Evolutionary conservation across 768 basidiomycete genomes (phyloP), one percentile per base, ranked within the genome.

Genomic region (Tremella yokohamensis): DNA sequence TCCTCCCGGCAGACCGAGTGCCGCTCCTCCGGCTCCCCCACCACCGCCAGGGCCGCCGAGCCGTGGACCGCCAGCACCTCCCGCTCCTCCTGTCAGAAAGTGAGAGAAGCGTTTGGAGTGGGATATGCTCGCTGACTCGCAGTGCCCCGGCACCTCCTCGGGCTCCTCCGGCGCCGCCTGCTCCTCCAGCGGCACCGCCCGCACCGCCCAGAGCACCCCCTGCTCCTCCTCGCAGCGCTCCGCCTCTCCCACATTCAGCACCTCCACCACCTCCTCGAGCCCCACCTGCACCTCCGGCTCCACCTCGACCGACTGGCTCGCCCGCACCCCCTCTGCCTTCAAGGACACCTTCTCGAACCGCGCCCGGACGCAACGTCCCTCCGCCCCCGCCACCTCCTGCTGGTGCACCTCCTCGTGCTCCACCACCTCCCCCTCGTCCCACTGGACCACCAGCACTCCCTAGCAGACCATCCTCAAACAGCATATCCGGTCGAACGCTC

Each of bases 271-370:
- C 75, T 29, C 57, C 69, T 19, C 57, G 64, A 37, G 52, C 60
- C 1, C 54, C 68, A 16, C 49, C 70, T 15, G 59, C 75, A 20
- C 59, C 69, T 19, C 57, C 66, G 40, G 52, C 62, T 18, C 54
- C 65, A 16, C 59, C 63, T 34, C 37, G 49, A 42, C n/a, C 34
- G 24, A 15, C 34, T 12, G 52, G 81, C 4, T 69, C 63, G 59
- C 70, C 58, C 11, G 42, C 81, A 13, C 69, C 62, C 56, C 64
- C 68, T 8, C 63, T 48, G 52, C 66, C 70, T 57, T 68, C 77
- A 11, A 73, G 76, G 0, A 34, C 57, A 11, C 42, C 54, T 15
- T 58, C 66, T 8, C 58, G 60, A 24, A 40, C 64, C 25, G 62
- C 65, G 4, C 60, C 59, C 13, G 38, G 49, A n/a, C 22, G 49